Percentiles rank a stretch among this genome's conserved stretches.
Conservation (phyloP, 2,329 filamentous ascomycete genomes). For the Drechslerella coelobrocha region DNA sequence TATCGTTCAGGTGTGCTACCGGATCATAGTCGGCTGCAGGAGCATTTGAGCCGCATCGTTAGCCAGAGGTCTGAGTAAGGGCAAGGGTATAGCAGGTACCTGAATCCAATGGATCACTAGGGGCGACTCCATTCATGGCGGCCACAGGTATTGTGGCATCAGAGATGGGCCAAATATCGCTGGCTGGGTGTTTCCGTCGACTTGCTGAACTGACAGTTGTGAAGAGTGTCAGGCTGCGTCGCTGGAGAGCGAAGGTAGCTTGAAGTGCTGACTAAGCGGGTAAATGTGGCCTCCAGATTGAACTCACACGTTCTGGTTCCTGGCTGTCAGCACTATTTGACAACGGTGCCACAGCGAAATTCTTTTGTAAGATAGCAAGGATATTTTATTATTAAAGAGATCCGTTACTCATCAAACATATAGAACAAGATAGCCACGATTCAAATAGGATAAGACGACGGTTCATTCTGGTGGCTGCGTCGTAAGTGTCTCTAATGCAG, state of each 20-base stretch:
- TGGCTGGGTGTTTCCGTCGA: conserved; percentile 21
- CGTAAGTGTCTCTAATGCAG: too few species aligned
- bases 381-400: too few species aligned
- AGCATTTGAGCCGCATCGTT: conserved; percentile 1
- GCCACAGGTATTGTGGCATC: conserved; percentile 51
- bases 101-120: conserved; percentile 49
- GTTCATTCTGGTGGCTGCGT: too few species aligned
- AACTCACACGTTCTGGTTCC: too few species aligned
- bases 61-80: neutral
- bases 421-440: too few species aligned
- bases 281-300: too few species aligned
- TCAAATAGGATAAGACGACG: too few species aligned
- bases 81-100: conserved; percentile 16
- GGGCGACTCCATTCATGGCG: conserved; percentile 51
- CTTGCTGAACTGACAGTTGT: neutral
- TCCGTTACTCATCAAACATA: too few species aligned
- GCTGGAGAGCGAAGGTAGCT: neutral
- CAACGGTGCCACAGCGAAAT: too few species aligned
- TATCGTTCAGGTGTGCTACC: conserved; percentile 86
- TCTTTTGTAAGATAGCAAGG: too few species aligned
- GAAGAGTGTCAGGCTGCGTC: neutral
- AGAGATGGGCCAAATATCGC: conserved; percentile 35
- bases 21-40: conserved; percentile 81
- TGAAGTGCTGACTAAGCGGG: too few species aligned
- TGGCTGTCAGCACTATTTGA: too few species aligned